Evolutionary conservation across 2,329 filamentous ascomycete species (phyloP).

Genomic region (Microdochium trichocladiopsis): DNA sequence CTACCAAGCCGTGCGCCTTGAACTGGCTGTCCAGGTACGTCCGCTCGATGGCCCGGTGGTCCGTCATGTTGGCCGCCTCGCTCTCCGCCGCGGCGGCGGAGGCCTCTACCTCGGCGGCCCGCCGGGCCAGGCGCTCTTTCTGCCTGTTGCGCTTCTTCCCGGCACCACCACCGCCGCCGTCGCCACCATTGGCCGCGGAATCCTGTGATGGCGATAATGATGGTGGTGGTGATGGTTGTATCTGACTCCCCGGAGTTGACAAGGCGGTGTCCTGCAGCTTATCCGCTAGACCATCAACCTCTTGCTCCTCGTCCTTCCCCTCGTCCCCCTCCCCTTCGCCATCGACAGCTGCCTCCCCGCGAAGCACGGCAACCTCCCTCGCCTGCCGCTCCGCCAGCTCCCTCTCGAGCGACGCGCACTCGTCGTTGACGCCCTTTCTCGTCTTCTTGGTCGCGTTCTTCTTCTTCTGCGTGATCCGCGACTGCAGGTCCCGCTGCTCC

Average conservation of each 20-base stretch:
- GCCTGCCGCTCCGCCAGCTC: constrained; percentile 60
- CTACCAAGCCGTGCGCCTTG: constrained; percentile 52
- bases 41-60: constrained; percentile 65
- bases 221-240: constrained; percentile 9
- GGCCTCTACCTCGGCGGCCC: constrained; percentile 77
- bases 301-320: constrained; percentile 7
- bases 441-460: constrained; percentile 91
- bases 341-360: constrained; percentile 12
- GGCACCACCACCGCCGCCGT: constrained; percentile 4
- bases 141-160: constrained; percentile 80
- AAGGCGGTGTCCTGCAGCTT: constrained; percentile 9
- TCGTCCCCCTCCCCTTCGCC: constrained; percentile 3
- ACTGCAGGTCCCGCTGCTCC: constrained; percentile 81
- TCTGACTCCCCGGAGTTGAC: constrained; percentile 9
- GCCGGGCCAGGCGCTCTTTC: constrained; percentile 83
- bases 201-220: constrained; percentile 7
- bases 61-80: constrained; percentile 69
- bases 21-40: constrained; percentile 65
- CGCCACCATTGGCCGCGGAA: constrained; percentile 4
- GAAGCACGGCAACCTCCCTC: constrained; percentile 44
- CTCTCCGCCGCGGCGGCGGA: constrained; percentile 59
- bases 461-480: constrained; percentile 87
- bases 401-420: constrained; percentile 66
- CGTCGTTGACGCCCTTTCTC: constrained; percentile 65
- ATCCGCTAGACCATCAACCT: constrained; percentile 10